Conservation (phyloP, 2,329 filamentous ascomycete genomes). For the Sphaerulina vaccinii region DNA sequence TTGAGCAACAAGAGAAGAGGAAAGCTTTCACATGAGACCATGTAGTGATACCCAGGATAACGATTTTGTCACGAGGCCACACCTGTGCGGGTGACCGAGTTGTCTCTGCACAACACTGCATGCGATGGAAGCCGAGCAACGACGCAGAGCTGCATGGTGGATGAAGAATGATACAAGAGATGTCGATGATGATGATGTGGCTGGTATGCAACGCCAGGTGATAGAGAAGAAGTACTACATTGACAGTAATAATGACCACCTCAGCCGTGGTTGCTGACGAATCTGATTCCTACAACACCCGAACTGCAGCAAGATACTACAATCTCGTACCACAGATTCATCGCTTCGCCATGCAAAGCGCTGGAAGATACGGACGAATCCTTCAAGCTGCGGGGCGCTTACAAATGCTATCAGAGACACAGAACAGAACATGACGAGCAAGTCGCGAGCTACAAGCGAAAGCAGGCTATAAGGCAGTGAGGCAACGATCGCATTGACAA, state of each 20-base stretch:
- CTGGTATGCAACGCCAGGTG: neutral
- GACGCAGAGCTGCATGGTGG: neutral
- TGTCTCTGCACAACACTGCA: too few relatives aligned
- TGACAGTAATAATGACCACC: constrained; percentile 6
- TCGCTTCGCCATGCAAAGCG: too few relatives aligned
- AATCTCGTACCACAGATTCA: too few relatives aligned
- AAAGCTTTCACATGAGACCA: neutral
- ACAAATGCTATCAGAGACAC: too few relatives aligned
- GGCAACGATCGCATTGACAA: too few relatives aligned
- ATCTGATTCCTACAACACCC: neutral
- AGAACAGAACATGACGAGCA: too few relatives aligned
- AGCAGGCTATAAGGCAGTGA: too few relatives aligned
- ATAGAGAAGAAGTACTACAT: constrained; percentile 6
- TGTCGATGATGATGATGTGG: constrained; percentile 1
- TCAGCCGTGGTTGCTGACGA: neutral
- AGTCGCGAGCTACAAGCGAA: too few relatives aligned
- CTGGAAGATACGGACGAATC: too few relatives aligned
- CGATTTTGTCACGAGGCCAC: neutral
- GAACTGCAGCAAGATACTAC: too few relatives aligned
- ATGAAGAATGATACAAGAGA: neutral
- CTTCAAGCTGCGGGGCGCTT: too few relatives aligned
- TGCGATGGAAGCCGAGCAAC: neutral
- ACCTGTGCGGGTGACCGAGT: neutral
- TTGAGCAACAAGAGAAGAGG: neutral
- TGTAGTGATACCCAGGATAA: constrained; percentile 6